Evolutionary conservation across 257 asterid genomes (phyloP), one percentile per base, ranked within the genome.

Genomic region (Ligustrum vulgare): DNA sequence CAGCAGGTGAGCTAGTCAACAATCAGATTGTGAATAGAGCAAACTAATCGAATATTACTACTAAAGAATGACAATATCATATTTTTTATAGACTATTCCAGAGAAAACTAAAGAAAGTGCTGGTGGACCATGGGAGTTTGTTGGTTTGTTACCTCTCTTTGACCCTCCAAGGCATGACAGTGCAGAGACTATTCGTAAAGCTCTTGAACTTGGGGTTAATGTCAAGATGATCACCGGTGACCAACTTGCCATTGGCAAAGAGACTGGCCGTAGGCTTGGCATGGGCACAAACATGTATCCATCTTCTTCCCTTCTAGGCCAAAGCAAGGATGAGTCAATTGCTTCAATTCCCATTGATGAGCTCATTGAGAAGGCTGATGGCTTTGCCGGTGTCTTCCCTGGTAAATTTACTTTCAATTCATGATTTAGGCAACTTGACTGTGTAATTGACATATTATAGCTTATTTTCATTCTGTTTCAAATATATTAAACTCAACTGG

Each of bases 271-370:
- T 43, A 85, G 97, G 35, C 88, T 92, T 33, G 97, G 97, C 28
- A 92, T 92, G 97, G 97, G 97, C 25, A 90, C 89, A 65, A 90
- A 89, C 86, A 90, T 89, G 97, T 90, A 90, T 67, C 95, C 96
- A 2, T 92, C 97, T 4, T 89, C 97, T 25, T 84, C 95, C 77
- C 89, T 92, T 69, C 87, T 92, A 22, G 95, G 97, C 47, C 91
- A 81, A 80, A 70, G 79, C 83, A 87, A 82, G 36, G 93, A 90
- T 37, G 88, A 82, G 63, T 84, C 91, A 23, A 74, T 89, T 64
- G 84, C 91, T 70, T 28, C 85, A 8, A 84, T 87, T 78, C 91
- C 96, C 7, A 56, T 90, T 22, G 94, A 92, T 35, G 92, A 89
- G 72, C 88, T 92, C 79, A 89, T 90, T 66, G 96, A 92, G 75